Evolutionary conservation across 352 stramenopile genomes (phyloP).

Genomic region (Globisporangium emineosum): DNA sequence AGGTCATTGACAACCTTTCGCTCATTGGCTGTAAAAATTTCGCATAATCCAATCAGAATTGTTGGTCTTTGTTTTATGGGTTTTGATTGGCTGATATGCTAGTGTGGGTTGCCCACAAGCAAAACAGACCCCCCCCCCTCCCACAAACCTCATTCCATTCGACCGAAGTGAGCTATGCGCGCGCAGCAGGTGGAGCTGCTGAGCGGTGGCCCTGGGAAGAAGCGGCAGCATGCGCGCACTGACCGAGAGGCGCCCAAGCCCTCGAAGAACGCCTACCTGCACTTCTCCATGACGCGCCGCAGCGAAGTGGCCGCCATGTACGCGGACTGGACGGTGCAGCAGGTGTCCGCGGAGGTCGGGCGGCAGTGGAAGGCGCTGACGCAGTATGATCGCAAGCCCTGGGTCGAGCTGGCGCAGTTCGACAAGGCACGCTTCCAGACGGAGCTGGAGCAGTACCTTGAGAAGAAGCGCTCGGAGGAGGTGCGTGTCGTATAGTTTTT

Average conservation of each 20-base stretch:
- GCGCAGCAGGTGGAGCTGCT: constrained; percentile 7
- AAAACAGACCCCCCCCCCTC: background rate
- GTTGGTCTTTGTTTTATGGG: background rate
- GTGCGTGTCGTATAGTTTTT: background rate
- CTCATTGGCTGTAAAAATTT: background rate
- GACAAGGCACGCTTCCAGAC: constrained; percentile 49
- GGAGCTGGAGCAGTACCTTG: constrained; percentile 28
- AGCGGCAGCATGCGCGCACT: constrained; percentile 10
- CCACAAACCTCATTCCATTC: background rate
- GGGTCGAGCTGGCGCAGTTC: constrained; percentile 56
- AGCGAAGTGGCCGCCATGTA: constrained; percentile 27
- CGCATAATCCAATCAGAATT: background rate
- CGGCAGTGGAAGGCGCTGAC: constrained; percentile 49
- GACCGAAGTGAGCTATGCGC: background rate
- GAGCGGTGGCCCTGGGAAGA: background rate
- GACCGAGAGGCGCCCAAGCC: constrained; percentile 16
- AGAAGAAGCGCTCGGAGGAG: constrained; percentile 16
- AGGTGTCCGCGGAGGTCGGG: constrained; percentile 46
- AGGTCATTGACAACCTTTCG: background rate
- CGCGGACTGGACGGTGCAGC: constrained; percentile 41
- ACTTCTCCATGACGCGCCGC: constrained; percentile 42
- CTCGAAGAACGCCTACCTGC: constrained; percentile 46
- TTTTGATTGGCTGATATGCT: background rate
- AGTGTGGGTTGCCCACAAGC: background rate
- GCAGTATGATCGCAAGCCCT: constrained; percentile 38